These are phyloP conservation scores for Millerozyma miso DNA, from an alignment of 805 yeast species.

Conservation along the genomic window DNA sequence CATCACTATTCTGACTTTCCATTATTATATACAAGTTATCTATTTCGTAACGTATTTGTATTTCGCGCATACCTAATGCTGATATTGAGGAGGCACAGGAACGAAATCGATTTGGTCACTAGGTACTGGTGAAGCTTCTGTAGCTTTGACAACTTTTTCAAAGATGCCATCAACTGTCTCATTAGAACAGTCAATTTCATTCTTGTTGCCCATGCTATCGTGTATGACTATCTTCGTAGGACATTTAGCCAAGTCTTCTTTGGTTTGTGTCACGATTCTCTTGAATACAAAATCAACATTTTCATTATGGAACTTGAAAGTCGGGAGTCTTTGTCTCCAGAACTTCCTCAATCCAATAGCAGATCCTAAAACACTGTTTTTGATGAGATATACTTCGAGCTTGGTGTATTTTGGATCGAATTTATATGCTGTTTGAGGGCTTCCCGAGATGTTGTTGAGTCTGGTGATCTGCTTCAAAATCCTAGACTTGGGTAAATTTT, in stretches of 20 bases:
- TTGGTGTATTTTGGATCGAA: constrained; percentile 23
- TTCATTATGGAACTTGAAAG: constrained; percentile 83
- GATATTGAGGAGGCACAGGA: constrained; percentile 1
- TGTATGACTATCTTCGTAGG: constrained; percentile 45
- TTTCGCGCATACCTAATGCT: neutral
- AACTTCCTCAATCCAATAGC: constrained; percentile 69
- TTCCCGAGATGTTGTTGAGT: constrained; percentile 49
- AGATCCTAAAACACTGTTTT: constrained; percentile 42
- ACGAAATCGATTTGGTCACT: constrained; percentile 38
- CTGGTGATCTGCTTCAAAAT: constrained; percentile 46
- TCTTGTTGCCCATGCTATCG: constrained; percentile 33
- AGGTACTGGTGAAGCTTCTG: constrained; percentile 52
- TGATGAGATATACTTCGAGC: constrained; percentile 48
- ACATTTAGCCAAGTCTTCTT: constrained; percentile 39
- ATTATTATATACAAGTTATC: neutral
- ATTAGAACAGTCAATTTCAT: constrained; percentile 50
- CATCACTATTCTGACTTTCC: no score
- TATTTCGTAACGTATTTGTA: no score
- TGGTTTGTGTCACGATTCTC: constrained; percentile 43
- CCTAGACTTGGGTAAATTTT: constrained; percentile 26
- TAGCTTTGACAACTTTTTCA: constrained; percentile 45
- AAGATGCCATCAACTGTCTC: constrained; percentile 51
- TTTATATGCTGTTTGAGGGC: constrained; percentile 34
- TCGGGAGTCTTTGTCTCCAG: constrained; percentile 72
- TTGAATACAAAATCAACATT: constrained; percentile 55